Conservation (phyloP, 441 rosid species). For the Eruca vesicaria region DNA sequence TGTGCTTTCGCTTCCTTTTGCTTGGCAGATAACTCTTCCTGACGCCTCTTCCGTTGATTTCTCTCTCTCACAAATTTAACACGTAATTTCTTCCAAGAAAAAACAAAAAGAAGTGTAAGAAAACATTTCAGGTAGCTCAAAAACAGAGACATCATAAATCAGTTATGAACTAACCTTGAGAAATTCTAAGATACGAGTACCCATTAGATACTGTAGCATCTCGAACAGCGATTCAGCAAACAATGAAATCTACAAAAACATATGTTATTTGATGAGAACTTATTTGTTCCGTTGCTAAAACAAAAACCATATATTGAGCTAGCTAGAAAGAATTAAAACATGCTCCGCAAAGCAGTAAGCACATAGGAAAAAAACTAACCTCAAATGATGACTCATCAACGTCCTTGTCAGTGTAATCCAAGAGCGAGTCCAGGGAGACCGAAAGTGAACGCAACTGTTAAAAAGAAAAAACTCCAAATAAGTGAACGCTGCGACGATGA, state of each 20-base stretch:
- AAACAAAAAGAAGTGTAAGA: not conserved
- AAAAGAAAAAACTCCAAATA: conserved; percentile 12
- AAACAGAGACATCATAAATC: conserved; percentile 12
- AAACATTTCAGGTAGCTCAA: not conserved
- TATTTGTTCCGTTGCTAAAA: conserved; percentile 1
- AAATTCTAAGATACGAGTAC: conserved; percentile 71
- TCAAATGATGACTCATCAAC: conserved; percentile 89
- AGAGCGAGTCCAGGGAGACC: conserved; percentile 84
- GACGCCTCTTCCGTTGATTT: conserved; percentile 78
- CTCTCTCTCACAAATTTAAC: conserved; percentile 63
- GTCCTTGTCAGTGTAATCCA: conserved; percentile 90
- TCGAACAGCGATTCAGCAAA: conserved; percentile 91
- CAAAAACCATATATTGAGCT: conserved; percentile 7
- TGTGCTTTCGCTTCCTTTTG: conserved; percentile 45
- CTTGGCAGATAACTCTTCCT: conserved; percentile 54
- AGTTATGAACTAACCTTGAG: conserved; percentile 63
- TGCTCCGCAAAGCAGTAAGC: conserved; percentile 1
- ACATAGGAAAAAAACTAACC: conserved; percentile 42
- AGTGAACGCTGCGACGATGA: not conserved
- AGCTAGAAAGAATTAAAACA: conserved; percentile 3
- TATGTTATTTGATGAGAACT: not conserved
- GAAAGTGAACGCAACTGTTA: conserved; percentile 75
- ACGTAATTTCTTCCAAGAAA: conserved; percentile 60
- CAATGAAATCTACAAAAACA: conserved; percentile 73
- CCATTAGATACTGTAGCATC: conserved; percentile 98